Evolutionary conservation across 1,284 basidiomycete species (phyloP), one percentile per base, ranked within the genome.

Genomic region (Rhodotorula sp.): DNA sequence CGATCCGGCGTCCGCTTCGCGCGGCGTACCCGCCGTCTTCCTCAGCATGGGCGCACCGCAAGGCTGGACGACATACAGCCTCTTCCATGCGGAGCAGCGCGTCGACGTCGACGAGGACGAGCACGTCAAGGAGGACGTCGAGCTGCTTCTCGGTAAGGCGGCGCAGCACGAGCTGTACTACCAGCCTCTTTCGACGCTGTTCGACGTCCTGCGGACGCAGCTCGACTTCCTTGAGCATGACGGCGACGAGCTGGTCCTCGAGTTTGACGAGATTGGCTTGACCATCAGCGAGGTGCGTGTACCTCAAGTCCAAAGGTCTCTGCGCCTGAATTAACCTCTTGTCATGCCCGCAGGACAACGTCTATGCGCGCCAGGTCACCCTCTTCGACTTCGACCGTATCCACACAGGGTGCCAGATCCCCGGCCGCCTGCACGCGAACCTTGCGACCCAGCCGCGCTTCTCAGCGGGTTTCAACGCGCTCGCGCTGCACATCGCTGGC

Each of bases 381-480:
- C 61, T 79, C 51, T 66, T 71, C 59, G 78, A 79, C 59, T 71
- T 79, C 32, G 76, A 78, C 61, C 73, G 77, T n/a, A 70, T 79
- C 39, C 70, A 78, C 39, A 61, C 72, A 37, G 78, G 78, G 21
- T 78, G 78, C 66, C 59, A 70, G 22, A 70, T 76, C 34, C 75
- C 76, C 2, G 76, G 75, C 3, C 68, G 76, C 21, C 71, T 79
- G 8, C 75, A 76, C 39, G 64, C 77, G 2, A 64, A 64, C 12
- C 44, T 79, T 17, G 64, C 61, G 17, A 25, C 65, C 8, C 68
- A 69, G 48, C 65, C 72, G 32, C 59, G 77, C 1, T 78, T 78
- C 68, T 67, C 74, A 44, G 73, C 62, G 44, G 75, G 75, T 21
- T 79, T 79, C 71, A 79, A 78, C 50, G 76, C 75, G 9, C 69